Evolutionary conservation across 805 yeast species (phyloP).

Genomic region (Ogataea haglerorum): DNA sequence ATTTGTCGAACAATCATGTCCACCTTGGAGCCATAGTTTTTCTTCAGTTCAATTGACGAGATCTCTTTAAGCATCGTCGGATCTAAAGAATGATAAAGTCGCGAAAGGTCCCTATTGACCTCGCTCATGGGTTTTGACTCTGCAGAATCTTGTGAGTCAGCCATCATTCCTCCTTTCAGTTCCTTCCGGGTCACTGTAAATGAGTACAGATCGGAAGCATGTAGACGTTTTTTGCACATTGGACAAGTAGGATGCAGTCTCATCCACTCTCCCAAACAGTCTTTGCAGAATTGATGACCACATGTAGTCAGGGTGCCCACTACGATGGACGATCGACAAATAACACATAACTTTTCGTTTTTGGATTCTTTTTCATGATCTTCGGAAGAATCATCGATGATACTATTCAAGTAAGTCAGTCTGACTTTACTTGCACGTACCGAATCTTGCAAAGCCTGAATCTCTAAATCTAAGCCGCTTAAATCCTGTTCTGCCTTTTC

Average conservation of each 20-base stretch:
- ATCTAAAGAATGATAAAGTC: conserved; percentile 46
- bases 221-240: conserved; percentile 62
- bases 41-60: conserved; percentile 38
- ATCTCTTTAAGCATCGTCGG: conserved; percentile 43
- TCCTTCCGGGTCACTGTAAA: conserved; percentile 60
- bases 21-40: conserved; percentile 78
- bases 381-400: conserved; percentile 29
- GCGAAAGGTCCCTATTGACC: conserved; percentile 34
- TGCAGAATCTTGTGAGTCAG: conserved; percentile 10
- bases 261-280: conserved; percentile 74
- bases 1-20: conserved; percentile 78
- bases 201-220: conserved; percentile 54
- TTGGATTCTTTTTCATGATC: conserved; percentile 22
- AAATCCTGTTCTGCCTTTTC: conserved; percentile 23
- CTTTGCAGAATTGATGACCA: conserved; percentile 88
- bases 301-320: conserved; percentile 83
- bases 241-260: conserved; percentile 63
- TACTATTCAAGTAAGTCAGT: conserved; percentile 46
- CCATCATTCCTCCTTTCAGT: conserved; percentile 44
- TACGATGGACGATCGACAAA: conserved; percentile 68
- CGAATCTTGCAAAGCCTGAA: conserved; percentile 11
- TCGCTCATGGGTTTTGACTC: conserved; percentile 3
- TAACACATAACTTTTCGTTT: conserved; percentile 59
- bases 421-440: conserved; percentile 37
- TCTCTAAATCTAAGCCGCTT: conserved; percentile 13